Evolutionary conservation across 257 asterid genomes (phyloP), one percentile per base, ranked within the genome.

Genomic region (Solanum ossicruentum): DNA sequence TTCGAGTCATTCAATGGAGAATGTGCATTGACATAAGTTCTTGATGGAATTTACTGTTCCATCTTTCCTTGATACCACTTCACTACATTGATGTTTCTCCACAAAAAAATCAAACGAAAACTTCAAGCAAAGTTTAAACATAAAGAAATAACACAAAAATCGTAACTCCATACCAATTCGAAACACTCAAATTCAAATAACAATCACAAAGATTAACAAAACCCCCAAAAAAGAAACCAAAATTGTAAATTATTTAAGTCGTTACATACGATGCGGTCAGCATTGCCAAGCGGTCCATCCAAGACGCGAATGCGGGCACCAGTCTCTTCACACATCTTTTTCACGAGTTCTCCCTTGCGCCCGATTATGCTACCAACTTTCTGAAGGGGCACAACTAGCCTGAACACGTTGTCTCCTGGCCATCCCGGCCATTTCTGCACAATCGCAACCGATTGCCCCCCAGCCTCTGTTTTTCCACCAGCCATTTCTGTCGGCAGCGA

Each of bases 351-450:
- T 7, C 98, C 99, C 78, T 92, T 94, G 57, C 97, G 94, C 85
- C 98, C 99, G 75, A 95, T 94, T 82, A 95, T 94, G 88, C 96
- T 87, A 15, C 98, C 99, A 15, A 95, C 99, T 80, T 95, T 94
- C 73, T 90, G 88, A 83, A 91, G 92, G 73, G 99, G 98, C 49
- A 94, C 97, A 36, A 91, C 89, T 18, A 95, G 69, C 71, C 98
- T 82, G 41, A 88, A 95, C n/a, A 94, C 97, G 17, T 92, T 85
- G 87, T 89, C 87, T 20, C 98, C 98, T 4, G 98, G 98, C 98
- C 96, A 95, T 1, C 97, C 99, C 2, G 97, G 97, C 97, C 99
- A 95, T 82, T 89, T 95, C 54, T 88, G 89, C 86, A 85, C 87
- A 13, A 83, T 58, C 85, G 87, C 91, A 69, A 85, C 87, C 84